Conservation (phyloP, 331 rosid species). For the Acacia concinna region DNA sequence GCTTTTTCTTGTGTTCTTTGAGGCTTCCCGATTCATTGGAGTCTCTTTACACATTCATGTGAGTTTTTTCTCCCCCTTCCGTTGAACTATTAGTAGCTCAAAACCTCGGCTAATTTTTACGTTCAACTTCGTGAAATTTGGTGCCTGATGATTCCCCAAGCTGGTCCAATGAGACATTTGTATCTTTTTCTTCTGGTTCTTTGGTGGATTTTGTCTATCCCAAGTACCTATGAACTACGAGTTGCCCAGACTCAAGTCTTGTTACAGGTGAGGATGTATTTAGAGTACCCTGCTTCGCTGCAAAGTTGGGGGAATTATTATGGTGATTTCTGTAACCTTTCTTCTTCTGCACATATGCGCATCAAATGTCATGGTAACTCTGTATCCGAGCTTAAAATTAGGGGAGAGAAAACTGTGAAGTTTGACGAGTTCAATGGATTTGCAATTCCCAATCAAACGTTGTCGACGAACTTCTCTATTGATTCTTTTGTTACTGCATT, state of each 20-base stretch:
- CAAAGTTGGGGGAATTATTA: constrained; percentile 50
- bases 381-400: constrained; percentile 68
- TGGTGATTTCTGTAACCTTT: constrained; percentile 56
- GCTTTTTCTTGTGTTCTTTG: not conserved
- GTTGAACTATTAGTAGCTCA: constrained; percentile 6
- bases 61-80: not conserved
- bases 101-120: not conserved
- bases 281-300: constrained; percentile 69
- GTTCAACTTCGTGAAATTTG: constrained; percentile 20
- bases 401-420: constrained; percentile 64
- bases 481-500: constrained; percentile 70
- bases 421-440: constrained; percentile 59
- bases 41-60: not conserved
- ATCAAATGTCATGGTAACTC: constrained; percentile 58
- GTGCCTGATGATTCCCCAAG: constrained; percentile 15
- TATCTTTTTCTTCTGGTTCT: constrained; percentile 39
- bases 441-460: constrained; percentile 68
- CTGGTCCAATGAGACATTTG: constrained; percentile 44
- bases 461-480: constrained; percentile 63
- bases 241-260: constrained; percentile 58
- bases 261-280: constrained; percentile 53
- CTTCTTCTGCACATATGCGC: constrained; percentile 55
- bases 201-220: constrained; percentile 50
- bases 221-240: constrained; percentile 49
- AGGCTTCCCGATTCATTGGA: not conserved